phyloP scores from a whole-genome alignment of 2,329 filamentous ascomycete genomes.

The Penicillium corylophilum region DNA sequence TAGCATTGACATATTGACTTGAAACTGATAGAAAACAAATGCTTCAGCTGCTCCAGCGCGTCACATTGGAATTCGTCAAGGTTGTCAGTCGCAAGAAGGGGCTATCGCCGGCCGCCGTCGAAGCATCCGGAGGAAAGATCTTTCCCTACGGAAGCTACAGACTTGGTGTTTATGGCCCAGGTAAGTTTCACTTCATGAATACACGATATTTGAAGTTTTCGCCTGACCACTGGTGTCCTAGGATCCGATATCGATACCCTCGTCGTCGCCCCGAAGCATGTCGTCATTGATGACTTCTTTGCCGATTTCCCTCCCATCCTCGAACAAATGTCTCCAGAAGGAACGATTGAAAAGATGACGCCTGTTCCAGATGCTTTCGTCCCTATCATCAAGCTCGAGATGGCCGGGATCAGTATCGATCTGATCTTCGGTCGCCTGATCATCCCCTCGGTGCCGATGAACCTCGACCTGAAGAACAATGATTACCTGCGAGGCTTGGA shows the following conservation, averaged over 20 bases:
- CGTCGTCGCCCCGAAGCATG: slow-evolving; percentile 85
- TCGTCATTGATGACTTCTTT: slow-evolving; percentile 89
- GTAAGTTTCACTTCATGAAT: slow-evolving; percentile 36
- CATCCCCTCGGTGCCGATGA: slow-evolving; percentile 68
- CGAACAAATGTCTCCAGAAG: slow-evolving; percentile 69
- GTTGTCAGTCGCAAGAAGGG: slow-evolving; percentile 72
- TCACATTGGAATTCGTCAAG: slow-evolving; percentile 84
- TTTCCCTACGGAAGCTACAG: slow-evolving; percentile 97
- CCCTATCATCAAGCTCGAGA: slow-evolving; percentile 96
- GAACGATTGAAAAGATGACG: slow-evolving; percentile 80
- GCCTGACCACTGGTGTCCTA: slow-evolving; percentile 26
- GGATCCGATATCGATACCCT: slow-evolving; percentile 98
- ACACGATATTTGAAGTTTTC: neutral
- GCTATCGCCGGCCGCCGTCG: slow-evolving; percentile 72
- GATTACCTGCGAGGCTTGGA: slow-evolving; percentile 81
- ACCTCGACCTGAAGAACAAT: slow-evolving; percentile 77
- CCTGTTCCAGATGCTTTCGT: slow-evolving; percentile 89
- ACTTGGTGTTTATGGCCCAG: slow-evolving; percentile 86
- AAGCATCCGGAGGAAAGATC: slow-evolving; percentile 84
- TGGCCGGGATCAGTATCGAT: slow-evolving; percentile 89
- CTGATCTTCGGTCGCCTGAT: slow-evolving; percentile 80
- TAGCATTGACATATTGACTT: slow-evolving; percentile 4
- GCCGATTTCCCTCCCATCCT: slow-evolving; percentile 79
- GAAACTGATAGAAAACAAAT: slow-evolving; percentile 60
- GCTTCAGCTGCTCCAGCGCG: slow-evolving; percentile 71